Base-by-base conservation (phyloP, 2,329 filamentous ascomycete species). In the Clonostachys rhizophaga region DNA sequence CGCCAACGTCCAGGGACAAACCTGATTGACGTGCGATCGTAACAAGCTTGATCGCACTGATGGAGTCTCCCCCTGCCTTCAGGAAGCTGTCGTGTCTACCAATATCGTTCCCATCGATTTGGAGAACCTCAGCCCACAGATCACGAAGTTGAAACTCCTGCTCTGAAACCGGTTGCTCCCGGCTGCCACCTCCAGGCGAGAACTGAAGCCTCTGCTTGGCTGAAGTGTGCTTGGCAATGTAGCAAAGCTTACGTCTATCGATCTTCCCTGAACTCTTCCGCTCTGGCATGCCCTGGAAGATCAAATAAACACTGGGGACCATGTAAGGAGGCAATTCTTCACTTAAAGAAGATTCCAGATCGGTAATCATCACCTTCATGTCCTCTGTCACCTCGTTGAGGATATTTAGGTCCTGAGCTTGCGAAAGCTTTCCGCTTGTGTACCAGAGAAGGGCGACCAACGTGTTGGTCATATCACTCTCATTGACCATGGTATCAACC, bases 21-120 rank as follows among this genome's bases (percentile, higher is more conserved):
- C 60, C 62, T 9, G 53, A 52, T 4, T 54, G 58, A 45, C 65
- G 60, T 5, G 69, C 68, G 30, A 60, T 58, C 5, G 69, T 62
- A 2, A 72, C 69, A 2, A 75, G 56, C 46, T 63, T 66, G 69
- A 75, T 75, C 1, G 72, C 71, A 11, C 62, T 61, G 9, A 75
- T 60, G 0, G 72, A 75, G 56, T 75, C 71, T 6, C 72, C 70
- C 2, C 70, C 70, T 3, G 71, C 59, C 0, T 58, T 60, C 51
- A 74, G 65, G 59, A 74, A 74, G 56, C 62, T 65, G 51, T 68
- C 65, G 3, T 61, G 50, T 2, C 58, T 53, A 1, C 59, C 53
- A 33, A 69, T 50, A 6, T 62, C 56, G 8, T 46, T 33, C 7
- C 54, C 45, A 10, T 63, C 58, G 2, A 55, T 47, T 12, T 60